These are phyloP conservation scores for Ustilago lituana DNA, from an alignment of 1,284 basidiomycete species.

Conservation along the genomic window DNA sequence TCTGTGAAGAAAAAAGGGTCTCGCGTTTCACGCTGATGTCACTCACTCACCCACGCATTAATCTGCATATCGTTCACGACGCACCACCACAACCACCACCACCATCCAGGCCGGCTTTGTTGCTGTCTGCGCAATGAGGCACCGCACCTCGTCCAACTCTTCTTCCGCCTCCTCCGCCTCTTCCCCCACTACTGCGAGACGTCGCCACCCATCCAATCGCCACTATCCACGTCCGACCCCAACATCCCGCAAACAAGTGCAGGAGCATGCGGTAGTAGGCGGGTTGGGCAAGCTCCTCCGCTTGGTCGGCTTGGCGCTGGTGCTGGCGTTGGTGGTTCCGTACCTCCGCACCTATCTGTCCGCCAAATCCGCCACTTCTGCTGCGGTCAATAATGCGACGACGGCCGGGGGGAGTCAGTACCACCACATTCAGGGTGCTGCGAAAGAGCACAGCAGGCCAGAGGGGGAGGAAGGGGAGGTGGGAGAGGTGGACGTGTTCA, in stretches of 20 bases:
- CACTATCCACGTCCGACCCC: slow-evolving; percentile 2
- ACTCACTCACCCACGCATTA: no score
- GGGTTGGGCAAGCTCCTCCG: slow-evolving; percentile 19
- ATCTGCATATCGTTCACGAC: no score
- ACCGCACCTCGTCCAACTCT: not conserved
- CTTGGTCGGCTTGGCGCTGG: slow-evolving; percentile 9
- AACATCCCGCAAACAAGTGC: no score
- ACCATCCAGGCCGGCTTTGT: not conserved
- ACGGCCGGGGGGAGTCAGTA: no score
- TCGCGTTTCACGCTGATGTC: slow-evolving; percentile 1
- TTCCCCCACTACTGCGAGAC: not conserved
- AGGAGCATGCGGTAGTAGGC: no score
- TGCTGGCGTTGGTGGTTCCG: slow-evolving; percentile 32
- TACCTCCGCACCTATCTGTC: slow-evolving; percentile 12
- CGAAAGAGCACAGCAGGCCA: not conserved
- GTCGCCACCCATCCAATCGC: no score
- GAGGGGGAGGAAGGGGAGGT: not conserved
- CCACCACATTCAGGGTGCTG: no score
- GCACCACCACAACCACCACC: slow-evolving; percentile 2
- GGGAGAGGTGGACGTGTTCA: slow-evolving; percentile 30
- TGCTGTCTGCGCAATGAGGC: slow-evolving; percentile 1
- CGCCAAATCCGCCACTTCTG: not conserved
- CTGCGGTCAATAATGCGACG: not conserved
- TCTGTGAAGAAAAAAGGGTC: not conserved
- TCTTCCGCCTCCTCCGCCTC: slow-evolving; percentile 7